Evolutionary conservation across 257 asterid genomes (phyloP).

Genomic region (Scutellaria minor): DNA sequence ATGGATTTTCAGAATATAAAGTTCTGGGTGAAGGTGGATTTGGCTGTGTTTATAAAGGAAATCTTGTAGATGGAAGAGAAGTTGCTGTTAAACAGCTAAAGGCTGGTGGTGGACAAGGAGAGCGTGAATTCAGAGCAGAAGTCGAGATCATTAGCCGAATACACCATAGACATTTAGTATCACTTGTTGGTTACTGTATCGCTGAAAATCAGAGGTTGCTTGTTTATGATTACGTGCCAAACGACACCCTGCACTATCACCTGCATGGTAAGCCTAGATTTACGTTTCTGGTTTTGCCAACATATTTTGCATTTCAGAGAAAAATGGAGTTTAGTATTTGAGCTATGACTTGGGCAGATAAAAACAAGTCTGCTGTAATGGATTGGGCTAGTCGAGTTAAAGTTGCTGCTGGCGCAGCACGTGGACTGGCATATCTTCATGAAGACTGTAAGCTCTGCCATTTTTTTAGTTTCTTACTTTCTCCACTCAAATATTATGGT

Average conservation of each 20-base stretch:
- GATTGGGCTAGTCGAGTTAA: constrained; percentile 85
- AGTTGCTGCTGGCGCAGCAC: constrained; percentile 93
- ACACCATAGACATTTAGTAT: constrained; percentile 89
- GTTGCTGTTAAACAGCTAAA: constrained; percentile 91
- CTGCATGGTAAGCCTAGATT: constrained; percentile 65
- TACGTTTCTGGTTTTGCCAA: constrained; percentile 29
- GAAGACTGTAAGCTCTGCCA: constrained; percentile 72
- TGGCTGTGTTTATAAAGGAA: constrained; percentile 87
- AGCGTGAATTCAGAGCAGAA: constrained; percentile 91
- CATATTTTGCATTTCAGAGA: constrained; percentile 4
- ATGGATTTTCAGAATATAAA: constrained; percentile 54
- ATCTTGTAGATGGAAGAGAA: constrained; percentile 69
- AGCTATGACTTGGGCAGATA: constrained; percentile 43
- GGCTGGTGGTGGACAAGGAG: constrained; percentile 93
- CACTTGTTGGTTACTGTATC: constrained; percentile 91
- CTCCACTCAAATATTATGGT: constrained; percentile 2
- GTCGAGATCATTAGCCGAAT: constrained; percentile 89
- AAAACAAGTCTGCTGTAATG: constrained; percentile 54
- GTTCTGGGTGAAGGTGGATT: constrained; percentile 91
- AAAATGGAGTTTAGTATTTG: constrained; percentile 28
- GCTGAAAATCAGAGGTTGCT: constrained; percentile 77
- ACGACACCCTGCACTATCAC: constrained; percentile 79
- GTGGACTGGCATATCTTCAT: constrained; percentile 91
- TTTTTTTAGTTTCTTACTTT: not conserved
- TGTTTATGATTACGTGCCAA: constrained; percentile 85